These are phyloP conservation scores for Scytalidium sp. DNA, from an alignment of 2,329 filamentous ascomycete genomes.

Conservation along the genomic window DNA sequence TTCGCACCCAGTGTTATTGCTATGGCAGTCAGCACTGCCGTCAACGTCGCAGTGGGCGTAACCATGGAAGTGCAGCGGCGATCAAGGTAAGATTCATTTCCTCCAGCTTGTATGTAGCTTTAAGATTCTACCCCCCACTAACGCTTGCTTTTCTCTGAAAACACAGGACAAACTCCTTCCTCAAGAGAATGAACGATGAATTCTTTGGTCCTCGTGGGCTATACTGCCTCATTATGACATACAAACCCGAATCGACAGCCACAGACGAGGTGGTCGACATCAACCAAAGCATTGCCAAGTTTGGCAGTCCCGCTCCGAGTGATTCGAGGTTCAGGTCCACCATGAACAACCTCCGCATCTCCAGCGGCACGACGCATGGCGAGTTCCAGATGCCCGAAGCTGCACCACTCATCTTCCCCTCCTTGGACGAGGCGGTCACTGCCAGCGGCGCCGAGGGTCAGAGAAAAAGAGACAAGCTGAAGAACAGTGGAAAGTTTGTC, in stretches of 20 bases:
- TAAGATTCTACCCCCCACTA: not conserved
- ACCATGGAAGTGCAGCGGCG: constrained; percentile 32
- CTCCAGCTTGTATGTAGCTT: not conserved
- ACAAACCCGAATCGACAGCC: constrained; percentile 36
- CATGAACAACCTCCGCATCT: constrained; percentile 27
- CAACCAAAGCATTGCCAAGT: constrained; percentile 32
- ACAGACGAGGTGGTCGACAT: constrained; percentile 27
- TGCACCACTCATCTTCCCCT: constrained; percentile 36
- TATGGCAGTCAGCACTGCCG: constrained; percentile 39
- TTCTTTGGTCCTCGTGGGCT: constrained; percentile 56
- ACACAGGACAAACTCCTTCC: constrained; percentile 43
- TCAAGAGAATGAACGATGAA: constrained; percentile 52
- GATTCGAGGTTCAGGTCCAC: constrained; percentile 23
- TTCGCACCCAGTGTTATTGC: constrained; percentile 37
- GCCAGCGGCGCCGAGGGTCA: constrained; percentile 19
- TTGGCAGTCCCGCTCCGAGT: constrained; percentile 21
- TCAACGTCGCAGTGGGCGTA: constrained; percentile 39
- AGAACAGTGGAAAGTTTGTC: constrained; percentile 32
- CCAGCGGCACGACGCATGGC: constrained; percentile 33
- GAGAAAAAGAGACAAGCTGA: constrained; percentile 28
- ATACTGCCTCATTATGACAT: constrained; percentile 52
- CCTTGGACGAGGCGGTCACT: constrained; percentile 27
- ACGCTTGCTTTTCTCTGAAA: no score
- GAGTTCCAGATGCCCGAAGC: constrained; percentile 35
- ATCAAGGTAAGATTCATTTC: constrained; percentile 12